Evolutionary conservation across 2,329 filamentous ascomycete genomes (phyloP), one percentile per base, ranked within the genome.

Genomic region (Fusarium tuaranense): DNA sequence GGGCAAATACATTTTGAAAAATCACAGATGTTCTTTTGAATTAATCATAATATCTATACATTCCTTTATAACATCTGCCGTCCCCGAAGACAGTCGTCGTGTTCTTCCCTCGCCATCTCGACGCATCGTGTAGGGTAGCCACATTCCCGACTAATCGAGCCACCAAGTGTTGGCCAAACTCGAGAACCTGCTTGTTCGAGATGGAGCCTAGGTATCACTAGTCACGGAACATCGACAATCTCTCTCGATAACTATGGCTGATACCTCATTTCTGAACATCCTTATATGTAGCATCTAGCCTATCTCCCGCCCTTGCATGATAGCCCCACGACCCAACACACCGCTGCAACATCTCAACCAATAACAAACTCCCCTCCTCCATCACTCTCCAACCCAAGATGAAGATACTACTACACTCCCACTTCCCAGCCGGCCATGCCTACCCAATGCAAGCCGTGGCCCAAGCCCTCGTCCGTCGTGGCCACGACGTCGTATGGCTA

Each of bases 361-460:
- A 55, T 55, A n/a, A 55, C n/a, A 18, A 55, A 55, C 51, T 41
- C 34, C 9, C 20, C 18, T 25, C 36, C 32, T n/a, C 36, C 22
- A 53, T 20, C 57, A 2, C 57, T 44, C n/a, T n/a, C n/a, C 12
- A n/a, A 36, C 6, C 1, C 62, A 39, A 41, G n/a, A 82, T 84
- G 80, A 84, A 81, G 58, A 76, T 85, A 57, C 79, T 85, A 13
- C 76, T 84, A 9, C 79, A 84, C 63, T 85, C 83, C 10, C 82
- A 83, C 64, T 84, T 84, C 48, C 83, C 83, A 12, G 82, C 81
- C 0, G 83, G 83, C 44, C 83, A 85, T 75, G 79, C 81, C 27
- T 81, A 83, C 38, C 83, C 83, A 16, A 84, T 84, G 81, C 82
- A 83, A 64, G 82, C 83, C 7, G 78, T 84, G 5, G 82, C 83